Conservation (phyloP, 179 eudicot genomes). For the Nepenthes alata region DNA sequence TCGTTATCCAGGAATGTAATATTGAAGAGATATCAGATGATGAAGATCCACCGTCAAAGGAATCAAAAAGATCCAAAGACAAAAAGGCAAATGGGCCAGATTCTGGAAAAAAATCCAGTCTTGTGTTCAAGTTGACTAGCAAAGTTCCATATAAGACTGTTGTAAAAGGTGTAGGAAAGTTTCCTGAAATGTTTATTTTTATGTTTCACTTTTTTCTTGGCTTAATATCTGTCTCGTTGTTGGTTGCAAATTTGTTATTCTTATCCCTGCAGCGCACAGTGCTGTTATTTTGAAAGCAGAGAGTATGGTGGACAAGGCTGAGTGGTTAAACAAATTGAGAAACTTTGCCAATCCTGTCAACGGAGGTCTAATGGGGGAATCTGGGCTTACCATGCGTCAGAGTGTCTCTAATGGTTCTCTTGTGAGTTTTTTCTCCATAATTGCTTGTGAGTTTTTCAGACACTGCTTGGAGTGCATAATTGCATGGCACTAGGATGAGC, state of each 20-base stretch:
- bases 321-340: conserved; percentile 80
- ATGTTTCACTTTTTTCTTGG: neutral
- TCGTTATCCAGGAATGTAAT: conserved; percentile 56
- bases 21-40: conserved; percentile 87
- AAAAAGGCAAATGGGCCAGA: conserved; percentile 92
- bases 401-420: conserved; percentile 95
- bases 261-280: conserved; percentile 67
- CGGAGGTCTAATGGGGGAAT: conserved; percentile 60
- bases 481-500: neutral
- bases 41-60: conserved; percentile 63
- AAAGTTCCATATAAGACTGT: conserved; percentile 95
- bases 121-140: conserved; percentile 71
- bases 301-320: conserved; percentile 71
- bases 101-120: conserved; percentile 47
- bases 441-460: neutral
- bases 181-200: neutral
- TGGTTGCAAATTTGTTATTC: neutral
- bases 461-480: neutral
- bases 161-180: conserved; percentile 52
- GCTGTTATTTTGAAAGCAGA: conserved; percentile 91
- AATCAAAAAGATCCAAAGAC: conserved; percentile 76
- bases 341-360: conserved; percentile 47
- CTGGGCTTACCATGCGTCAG: conserved; percentile 64
- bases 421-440: conserved; percentile 29
- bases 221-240: neutral